Evolutionary conservation across 1,284 basidiomycete genomes (phyloP).

Genomic region (Fomitopsis schrenkii): DNA sequence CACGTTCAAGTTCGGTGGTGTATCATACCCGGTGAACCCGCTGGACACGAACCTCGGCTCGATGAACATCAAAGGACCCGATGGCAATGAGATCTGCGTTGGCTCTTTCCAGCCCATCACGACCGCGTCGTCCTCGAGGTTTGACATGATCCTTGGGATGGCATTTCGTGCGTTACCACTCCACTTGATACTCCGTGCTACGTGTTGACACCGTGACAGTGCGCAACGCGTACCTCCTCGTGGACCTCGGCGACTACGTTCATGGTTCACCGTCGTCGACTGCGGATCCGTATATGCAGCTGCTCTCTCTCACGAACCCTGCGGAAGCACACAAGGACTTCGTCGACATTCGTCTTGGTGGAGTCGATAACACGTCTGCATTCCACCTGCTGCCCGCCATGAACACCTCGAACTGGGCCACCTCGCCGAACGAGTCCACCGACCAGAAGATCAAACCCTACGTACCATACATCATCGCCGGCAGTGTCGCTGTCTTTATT

Average conservation of each 20-base stretch:
- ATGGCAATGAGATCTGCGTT: conserved; percentile 23
- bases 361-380: conserved; percentile 40
- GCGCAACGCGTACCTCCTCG: conserved; percentile 60
- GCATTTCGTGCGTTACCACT: conserved; percentile 53
- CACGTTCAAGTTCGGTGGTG: conserved; percentile 53
- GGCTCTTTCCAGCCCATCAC: conserved; percentile 70
- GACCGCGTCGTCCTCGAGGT: conserved; percentile 37
- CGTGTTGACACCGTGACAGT: conserved; percentile 37
- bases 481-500: conserved; percentile 21
- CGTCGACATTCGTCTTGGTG: conserved; percentile 44
- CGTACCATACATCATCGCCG: conserved; percentile 29
- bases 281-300: conserved; percentile 54
- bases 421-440: conserved; percentile 11
- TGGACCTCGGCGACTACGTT: conserved; percentile 59
- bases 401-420: conserved; percentile 10
- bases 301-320: conserved; percentile 46
- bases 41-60: conserved; percentile 46
- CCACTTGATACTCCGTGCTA: not conserved
- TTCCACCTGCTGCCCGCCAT: conserved; percentile 49
- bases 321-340: conserved; percentile 46
- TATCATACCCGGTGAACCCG: conserved; percentile 55
- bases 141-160: conserved; percentile 80
- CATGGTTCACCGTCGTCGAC: conserved; percentile 30
- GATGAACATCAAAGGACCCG: conserved; percentile 13
- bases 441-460: conserved; percentile 23